Base-by-base conservation (phyloP, 2,329 filamentous ascomycete genomes). In the Sclerotiophoma versabilis region DNA sequence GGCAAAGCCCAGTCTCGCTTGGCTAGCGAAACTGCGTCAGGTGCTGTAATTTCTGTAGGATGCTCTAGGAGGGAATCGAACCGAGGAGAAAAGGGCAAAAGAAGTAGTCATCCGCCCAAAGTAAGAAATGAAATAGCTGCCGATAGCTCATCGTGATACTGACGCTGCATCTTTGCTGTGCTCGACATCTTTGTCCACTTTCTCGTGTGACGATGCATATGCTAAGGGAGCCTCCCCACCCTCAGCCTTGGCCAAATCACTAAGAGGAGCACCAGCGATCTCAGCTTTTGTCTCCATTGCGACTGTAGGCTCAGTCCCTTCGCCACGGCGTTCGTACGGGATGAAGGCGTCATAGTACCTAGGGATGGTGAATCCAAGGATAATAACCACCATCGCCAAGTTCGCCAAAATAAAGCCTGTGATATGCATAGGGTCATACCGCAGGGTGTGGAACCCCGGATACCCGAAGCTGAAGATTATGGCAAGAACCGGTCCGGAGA, bases 291-390 rank as follows among this genome's bases (percentile, higher is more conserved):
- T 64, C 30, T 66, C 56, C 59, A 65, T 64, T 4, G 63, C 63
- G 27, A 60, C 54, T 5, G 71, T 74, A 12, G 60, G 49, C 69
- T 77, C 70, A 2, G 66, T 68, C 8, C 81, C 82, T 47, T 85
- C 82, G 7, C 69, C 69, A 0, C 76, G 72, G 1, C 83, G 77
- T 2, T 75, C 61, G 0, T 74, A 62, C 0, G 83, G 83, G 27
- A 86, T 79, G 27, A 86, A 78, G 4, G 78, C 69, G 59, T 83
- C 76, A 59, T 81, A 84, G 70, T 83, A 86, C 9, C 81, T 75
- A 2, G 84, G 84, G 25, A 83, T 65, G 5, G 84, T 70, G 33
- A 83, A 77, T 5, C 82, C 82, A 1, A 79, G 45, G 2, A 80
- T 66, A 25, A 84, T 77, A 9, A 80, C 61, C 0, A 84, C 34